Evolutionary conservation across 2,329 filamentous ascomycete species (phyloP).

Genomic region (Cladosporium halotolerans): DNA sequence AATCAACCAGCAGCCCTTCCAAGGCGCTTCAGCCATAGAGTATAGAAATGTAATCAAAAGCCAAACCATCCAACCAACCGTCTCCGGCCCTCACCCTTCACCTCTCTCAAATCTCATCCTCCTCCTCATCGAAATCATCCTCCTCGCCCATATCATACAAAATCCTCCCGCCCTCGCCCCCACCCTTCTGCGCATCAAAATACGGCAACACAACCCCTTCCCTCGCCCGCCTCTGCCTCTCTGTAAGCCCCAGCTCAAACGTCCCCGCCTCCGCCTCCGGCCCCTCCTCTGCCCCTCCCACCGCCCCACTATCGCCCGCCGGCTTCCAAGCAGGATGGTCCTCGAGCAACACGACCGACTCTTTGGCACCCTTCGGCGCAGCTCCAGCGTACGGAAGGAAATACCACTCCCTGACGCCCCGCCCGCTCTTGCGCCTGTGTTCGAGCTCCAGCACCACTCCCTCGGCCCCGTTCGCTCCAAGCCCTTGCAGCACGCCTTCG

Average conservation of each 20-base stretch:
- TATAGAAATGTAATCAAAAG: no score
- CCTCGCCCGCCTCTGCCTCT: slow-evolving; percentile 78
- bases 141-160: slow-evolving; percentile 94
- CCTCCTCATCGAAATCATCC: slow-evolving; percentile 94
- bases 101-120: slow-evolving; percentile 69
- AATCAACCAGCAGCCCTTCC: no score
- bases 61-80: no score
- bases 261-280: slow-evolving; percentile 50
- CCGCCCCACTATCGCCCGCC: not conserved
- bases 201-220: slow-evolving; percentile 91
- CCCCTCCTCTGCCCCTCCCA: slow-evolving; percentile 33
- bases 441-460: slow-evolving; percentile 79
- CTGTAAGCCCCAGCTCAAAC: slow-evolving; percentile 80
- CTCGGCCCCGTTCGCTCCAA: slow-evolving; percentile 46
- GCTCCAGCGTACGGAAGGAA: slow-evolving; percentile 42
- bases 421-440: slow-evolving; percentile 73
- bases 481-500: slow-evolving; percentile 71
- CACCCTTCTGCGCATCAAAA: slow-evolving; percentile 83
- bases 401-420: slow-evolving; percentile 66
- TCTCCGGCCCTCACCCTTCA: no score
- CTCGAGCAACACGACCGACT: slow-evolving; percentile 56
- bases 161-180: slow-evolving; percentile 84
- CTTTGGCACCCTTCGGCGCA: slow-evolving; percentile 16
- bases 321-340: slow-evolving; percentile 64
- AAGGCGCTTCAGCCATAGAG: no score